Evolutionary conservation across 345 rosid species (phyloP).

Genomic region (Corchorus capsularis): DNA sequence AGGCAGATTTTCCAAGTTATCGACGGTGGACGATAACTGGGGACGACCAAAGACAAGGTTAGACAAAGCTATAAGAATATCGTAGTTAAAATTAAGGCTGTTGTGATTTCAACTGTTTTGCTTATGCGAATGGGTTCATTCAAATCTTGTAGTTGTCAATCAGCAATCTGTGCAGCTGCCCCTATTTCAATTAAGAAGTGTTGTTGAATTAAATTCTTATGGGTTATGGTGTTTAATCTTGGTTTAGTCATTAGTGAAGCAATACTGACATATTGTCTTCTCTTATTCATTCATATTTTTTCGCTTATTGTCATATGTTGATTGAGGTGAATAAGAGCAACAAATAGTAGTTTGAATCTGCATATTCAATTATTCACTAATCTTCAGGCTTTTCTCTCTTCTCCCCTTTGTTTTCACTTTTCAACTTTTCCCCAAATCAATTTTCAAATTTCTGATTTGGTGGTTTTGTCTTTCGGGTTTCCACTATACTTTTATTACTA

Average conservation of each 20-base stretch:
- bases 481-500: too few species aligned
- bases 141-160: conserved; percentile 33
- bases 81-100: conserved; percentile 36
- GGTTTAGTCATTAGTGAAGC: neutral
- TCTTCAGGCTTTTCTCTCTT: too few species aligned
- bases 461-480: too few species aligned
- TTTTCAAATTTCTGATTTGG: too few species aligned
- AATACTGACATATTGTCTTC: neutral
- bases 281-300: neutral
- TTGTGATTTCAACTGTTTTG: conserved; percentile 33
- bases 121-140: conserved; percentile 22
- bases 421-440: too few species aligned
- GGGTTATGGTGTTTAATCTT: neutral
- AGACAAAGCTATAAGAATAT: conserved; percentile 37
- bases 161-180: conserved; percentile 31
- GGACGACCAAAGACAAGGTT: conserved; percentile 13
- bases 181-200: conserved; percentile 14
- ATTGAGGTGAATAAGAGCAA: conserved; percentile 2
- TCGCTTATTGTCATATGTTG: neutral
- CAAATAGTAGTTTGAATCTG: too few species aligned
- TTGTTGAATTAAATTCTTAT: neutral
- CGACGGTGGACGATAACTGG: conserved; percentile 23
- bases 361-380: too few species aligned
- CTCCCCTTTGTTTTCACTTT: too few species aligned
- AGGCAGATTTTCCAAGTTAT: conserved; percentile 49